Evolutionary conservation across 1,284 basidiomycete genomes (phyloP).

Genomic region (Cutaneotrichosporon arboriforme): DNA sequence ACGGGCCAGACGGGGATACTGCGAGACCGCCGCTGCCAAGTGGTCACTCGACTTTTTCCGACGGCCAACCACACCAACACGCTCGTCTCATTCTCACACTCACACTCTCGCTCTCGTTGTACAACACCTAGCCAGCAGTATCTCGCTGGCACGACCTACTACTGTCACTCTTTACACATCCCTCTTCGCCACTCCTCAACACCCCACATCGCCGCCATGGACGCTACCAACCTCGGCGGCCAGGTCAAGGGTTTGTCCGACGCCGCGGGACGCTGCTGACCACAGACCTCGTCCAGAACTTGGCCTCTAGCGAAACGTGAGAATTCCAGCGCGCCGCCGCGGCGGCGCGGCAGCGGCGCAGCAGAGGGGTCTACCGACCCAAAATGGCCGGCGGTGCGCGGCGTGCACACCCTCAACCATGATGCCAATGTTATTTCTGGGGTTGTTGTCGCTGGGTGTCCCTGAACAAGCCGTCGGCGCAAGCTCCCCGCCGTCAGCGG

Average conservation of each 20-base stretch:
- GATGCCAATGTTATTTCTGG: neutral
- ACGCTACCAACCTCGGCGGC: slow-evolving; percentile 1
- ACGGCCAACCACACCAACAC: too few relatives aligned
- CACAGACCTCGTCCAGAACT: slow-evolving; percentile 23
- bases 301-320: slow-evolving; percentile 35
- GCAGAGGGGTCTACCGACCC: too few relatives aligned
- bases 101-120: neutral
- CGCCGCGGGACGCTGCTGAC: neutral
- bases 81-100: neutral
- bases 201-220: slow-evolving; percentile 3
- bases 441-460: neutral
- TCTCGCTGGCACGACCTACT: neutral
- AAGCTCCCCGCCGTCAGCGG: too few relatives aligned
- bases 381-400: too few relatives aligned
- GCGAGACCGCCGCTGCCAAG: too few relatives aligned
- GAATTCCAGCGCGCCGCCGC: slow-evolving; percentile 5
- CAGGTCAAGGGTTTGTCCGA: neutral
- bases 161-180: neutral
- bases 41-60: too few relatives aligned
- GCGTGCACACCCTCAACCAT: too few relatives aligned
- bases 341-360: neutral
- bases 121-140: neutral
- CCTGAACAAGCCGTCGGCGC: too few relatives aligned
- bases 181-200: too few relatives aligned
- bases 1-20: too few relatives aligned